phyloP scores from a whole-genome alignment of 1,284 basidiomycete genomes.

The Volvariella volvacea region DNA sequence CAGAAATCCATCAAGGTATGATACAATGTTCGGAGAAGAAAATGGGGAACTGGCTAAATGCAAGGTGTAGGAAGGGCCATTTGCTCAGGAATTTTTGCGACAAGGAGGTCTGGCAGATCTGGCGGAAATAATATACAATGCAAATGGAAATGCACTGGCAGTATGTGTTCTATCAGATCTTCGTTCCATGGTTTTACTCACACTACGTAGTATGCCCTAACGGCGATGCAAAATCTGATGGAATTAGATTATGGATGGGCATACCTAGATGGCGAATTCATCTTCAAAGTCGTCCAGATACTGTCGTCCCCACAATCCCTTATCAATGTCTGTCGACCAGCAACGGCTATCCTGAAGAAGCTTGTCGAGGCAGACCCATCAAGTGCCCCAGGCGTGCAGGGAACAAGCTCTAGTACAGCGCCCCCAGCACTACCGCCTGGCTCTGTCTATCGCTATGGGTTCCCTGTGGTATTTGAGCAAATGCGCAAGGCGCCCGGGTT shows the following conservation, averaged over 20 bases:
- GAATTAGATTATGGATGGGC: conserved; percentile 81
- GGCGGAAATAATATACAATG: conserved; percentile 63
- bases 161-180: conserved; percentile 30
- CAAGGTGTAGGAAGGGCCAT: conserved; percentile 73
- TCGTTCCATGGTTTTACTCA: conserved; percentile 7
- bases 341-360: conserved; percentile 88
- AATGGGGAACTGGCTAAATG: conserved; percentile 4
- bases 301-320: conserved; percentile 69
- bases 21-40: conserved; percentile 1
- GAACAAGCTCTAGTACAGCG: conserved; percentile 54
- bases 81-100: conserved; percentile 79
- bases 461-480: conserved; percentile 75
- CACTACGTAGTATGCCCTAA: conserved; percentile 63
- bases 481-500: conserved; percentile 64
- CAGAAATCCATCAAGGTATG: conserved; percentile 77
- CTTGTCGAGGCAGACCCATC: conserved; percentile 78
- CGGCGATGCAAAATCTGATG: conserved; percentile 83
- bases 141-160: conserved; percentile 81
- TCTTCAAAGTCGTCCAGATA: conserved; percentile 75
- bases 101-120: conserved; percentile 73
- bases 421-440: conserved; percentile 47
- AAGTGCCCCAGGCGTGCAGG: conserved; percentile 49
- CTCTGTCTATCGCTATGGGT: conserved; percentile 77
- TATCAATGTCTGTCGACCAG: conserved; percentile 96
- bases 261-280: conserved; percentile 63